A percentile compares a stretch with the other conserved stretches of the same genome.
Evolutionary conservation across 225 moss, liverwort and hornwort species (phyloP).

Genomic region (Takakia lepidozioides): DNA sequence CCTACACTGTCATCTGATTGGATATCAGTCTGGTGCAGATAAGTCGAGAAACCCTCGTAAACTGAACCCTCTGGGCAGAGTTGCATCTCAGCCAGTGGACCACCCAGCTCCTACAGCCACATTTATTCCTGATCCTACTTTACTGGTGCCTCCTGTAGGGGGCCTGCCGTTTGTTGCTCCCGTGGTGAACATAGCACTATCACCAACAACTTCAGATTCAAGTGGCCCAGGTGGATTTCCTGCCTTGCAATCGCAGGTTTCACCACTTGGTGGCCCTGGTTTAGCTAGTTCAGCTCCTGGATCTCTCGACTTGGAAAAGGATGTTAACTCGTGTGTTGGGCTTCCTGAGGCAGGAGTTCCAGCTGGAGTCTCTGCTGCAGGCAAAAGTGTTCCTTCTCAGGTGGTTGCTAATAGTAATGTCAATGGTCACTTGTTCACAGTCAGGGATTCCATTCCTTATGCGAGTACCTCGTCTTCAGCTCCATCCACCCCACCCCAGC

Average conservation of each 20-base stretch:
- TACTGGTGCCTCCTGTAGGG: neutral
- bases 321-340: too few relatives aligned
- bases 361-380: neutral
- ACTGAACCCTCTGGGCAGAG: conserved; percentile 2
- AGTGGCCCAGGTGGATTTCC: too few relatives aligned
- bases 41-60: conserved; percentile 24
- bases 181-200: too few relatives aligned
- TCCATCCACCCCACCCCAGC: conserved; percentile 15
- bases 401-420: neutral
- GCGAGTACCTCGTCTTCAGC: conserved; percentile 11
- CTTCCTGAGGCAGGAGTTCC: too few relatives aligned
- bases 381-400: conserved; percentile 9
- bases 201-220: too few relatives aligned
- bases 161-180: too few relatives aligned
- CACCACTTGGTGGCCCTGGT: too few relatives aligned
- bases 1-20: conserved; percentile 47
- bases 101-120: conserved; percentile 7
- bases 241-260: too few relatives aligned
- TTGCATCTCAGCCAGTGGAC: conserved; percentile 7
- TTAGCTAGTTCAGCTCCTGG: too few relatives aligned
- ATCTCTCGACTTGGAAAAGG: too few relatives aligned
- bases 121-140: neutral
- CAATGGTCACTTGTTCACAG: neutral
- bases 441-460: conserved; percentile 5
- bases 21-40: conserved; percentile 29